phyloP scores from a whole-genome alignment of 371 early-diverging fungal genomes.

The Thermomucor indicae-seudaticae region DNA sequence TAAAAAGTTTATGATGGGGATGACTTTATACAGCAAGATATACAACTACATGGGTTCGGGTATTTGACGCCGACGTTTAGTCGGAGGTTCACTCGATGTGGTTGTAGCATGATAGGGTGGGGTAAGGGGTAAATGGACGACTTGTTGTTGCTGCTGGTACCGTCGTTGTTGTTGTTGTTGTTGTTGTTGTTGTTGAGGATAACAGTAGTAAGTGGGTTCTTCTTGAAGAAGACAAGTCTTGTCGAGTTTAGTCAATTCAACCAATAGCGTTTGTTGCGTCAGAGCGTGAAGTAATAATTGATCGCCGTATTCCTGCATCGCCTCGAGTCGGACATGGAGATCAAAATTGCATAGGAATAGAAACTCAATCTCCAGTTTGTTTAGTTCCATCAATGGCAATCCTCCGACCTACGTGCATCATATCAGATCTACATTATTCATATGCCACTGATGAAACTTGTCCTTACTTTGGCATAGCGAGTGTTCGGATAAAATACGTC shows the following conservation, averaged over 20 bases:
- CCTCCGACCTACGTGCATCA: constrained; percentile 71
- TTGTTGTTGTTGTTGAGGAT: too few relatives aligned
- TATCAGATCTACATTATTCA: background rate
- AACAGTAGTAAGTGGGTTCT: too few relatives aligned
- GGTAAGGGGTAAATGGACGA: too few relatives aligned
- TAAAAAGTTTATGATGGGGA: too few relatives aligned
- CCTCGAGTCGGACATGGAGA: constrained; percentile 62
- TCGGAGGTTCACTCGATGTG: too few relatives aligned
- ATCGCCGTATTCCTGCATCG: constrained; percentile 71
- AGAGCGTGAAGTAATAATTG: constrained; percentile 23
- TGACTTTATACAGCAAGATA: too few relatives aligned
- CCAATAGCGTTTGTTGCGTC: background rate
- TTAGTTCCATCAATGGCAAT: constrained; percentile 75
- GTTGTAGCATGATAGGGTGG: too few relatives aligned
- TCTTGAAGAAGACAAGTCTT: too few relatives aligned
- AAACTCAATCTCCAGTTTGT: constrained; percentile 86
- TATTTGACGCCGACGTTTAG: too few relatives aligned
- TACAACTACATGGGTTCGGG: too few relatives aligned
- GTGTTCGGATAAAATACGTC: constrained; percentile 82
- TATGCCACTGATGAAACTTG: background rate
- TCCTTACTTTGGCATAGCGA: constrained; percentile 64
- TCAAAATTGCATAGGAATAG: constrained; percentile 81
- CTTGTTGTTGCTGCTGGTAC: too few relatives aligned
- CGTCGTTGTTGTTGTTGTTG: too few relatives aligned
- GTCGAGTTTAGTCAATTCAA: background rate